Base-by-base conservation (phyloP, 257 asterid genomes). In the Scutellaria minor region DNA sequence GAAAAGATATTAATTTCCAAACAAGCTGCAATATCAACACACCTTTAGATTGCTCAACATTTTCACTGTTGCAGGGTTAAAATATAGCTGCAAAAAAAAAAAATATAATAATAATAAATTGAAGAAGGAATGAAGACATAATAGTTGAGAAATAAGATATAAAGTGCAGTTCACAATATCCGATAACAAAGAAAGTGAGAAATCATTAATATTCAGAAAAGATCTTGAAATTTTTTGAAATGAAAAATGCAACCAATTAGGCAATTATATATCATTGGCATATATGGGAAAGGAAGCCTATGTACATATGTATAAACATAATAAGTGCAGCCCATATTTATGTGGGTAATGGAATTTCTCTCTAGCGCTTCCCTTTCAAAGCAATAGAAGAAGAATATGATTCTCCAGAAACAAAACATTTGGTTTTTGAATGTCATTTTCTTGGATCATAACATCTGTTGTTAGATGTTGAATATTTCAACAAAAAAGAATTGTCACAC, bases 41-140 rank as follows among this genome's bases (percentile, higher is more conserved):
- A 93, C 98, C 98, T 93, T 93, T 83, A 91, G 86, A 81, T 93
- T 93, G 86, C 98, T 93, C 86, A 93, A 87, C 98, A 93, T 93
- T 82, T 93, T 93, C 72, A 93, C 98, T 60, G 98, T 93, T 61
- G 98, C 96, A 31, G 98, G 98, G 77, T 88, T 88, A 75, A 93
- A 93, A 82, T 93, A 93, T 51, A 93, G 80, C 99, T 91, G 95
- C 79, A n/a, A 50, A 59, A 68, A 62, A 24, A 13, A 81, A 10
- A 41, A 18, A n/a, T n/a, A n/a, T 18, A 18, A 18, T 18, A 18
- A 18, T 18, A 18, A 18, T 18, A 18, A 18, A 18, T 18, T 18
- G 14, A 56, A 31, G 56, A 60, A 54, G 11, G 44, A 15, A 40
- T 53, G 41, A 70, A 41, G 35, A 69, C 80, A 37, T 57, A 48